Conservation (phyloP, 306 rosid species). For the Spatholobus suberectus region DNA sequence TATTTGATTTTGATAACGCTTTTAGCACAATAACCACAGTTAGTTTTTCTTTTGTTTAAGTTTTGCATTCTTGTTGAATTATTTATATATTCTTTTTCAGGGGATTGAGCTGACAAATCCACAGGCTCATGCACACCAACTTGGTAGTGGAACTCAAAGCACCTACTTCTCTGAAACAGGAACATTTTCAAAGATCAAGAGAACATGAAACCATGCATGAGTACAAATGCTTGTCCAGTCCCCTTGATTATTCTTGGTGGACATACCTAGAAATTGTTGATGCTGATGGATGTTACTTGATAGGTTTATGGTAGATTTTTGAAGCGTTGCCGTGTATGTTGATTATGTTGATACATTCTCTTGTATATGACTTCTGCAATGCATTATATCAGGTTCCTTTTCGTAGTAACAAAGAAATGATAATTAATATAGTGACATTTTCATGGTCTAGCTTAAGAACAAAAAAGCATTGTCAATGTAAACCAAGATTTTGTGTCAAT, state of each 20-base stretch:
- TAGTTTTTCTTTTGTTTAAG: not conserved
- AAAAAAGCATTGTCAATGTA: not conserved
- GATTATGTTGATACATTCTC: not conserved
- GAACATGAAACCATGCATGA: slow-evolving; percentile 56
- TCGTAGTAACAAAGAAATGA: not conserved
- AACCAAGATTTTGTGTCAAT: not conserved
- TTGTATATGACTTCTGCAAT: slow-evolving; percentile 16
- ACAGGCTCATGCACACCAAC: slow-evolving; percentile 94
- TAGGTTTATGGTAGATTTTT: slow-evolving; percentile 26
- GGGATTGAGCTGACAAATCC: slow-evolving; percentile 97
- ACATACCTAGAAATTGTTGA: not conserved
- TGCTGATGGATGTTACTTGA: slow-evolving; percentile 5
- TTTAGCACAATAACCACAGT: not conserved
- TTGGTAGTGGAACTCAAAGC: slow-evolving; percentile 95
- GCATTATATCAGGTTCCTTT: slow-evolving; percentile 7
- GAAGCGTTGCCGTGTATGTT: not conserved
- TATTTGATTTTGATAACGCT: slow-evolving; percentile 10
- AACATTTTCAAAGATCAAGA: slow-evolving; percentile 89
- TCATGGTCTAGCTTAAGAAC: not conserved
- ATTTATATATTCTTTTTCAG: slow-evolving; percentile 46
- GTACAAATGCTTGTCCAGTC: not conserved
- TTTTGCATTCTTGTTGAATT: slow-evolving; percentile 7
- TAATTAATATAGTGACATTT: not conserved
- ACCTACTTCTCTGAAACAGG: slow-evolving; percentile 97
- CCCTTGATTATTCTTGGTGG: slow-evolving; percentile 18